Evolutionary conservation across 352 stramenopile species (phyloP), one percentile per base, ranked within the genome.

Genomic region (Globisporangium camurandrum): DNA sequence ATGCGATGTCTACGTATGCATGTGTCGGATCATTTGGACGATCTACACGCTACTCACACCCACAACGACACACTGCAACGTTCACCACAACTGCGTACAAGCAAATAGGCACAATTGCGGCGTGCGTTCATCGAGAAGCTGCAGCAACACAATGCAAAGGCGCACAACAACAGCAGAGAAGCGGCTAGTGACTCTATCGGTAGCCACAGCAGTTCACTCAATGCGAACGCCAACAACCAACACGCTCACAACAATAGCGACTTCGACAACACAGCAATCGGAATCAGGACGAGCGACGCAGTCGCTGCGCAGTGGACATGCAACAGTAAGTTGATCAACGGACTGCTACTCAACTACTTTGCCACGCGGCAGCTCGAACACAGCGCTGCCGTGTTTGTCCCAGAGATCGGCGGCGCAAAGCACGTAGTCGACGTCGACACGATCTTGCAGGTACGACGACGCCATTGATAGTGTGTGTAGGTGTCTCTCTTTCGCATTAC

Each of bases 51-150:
- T 44, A 24, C 19, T 44, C 2, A n/a, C n/a, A 8, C 10, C 2
- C 17, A 6, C n/a, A n/a, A n/a, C 40, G 36, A n/a, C n/a, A n/a
- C n/a, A n/a, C n/a, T n/a, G n/a, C n/a, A n/a, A n/a, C n/a, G n/a
- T n/a, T n/a, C n/a, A n/a, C n/a, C n/a, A n/a, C n/a, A n/a, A n/a
- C n/a, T n/a, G n/a, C n/a, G n/a, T n/a, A n/a, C n/a, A n/a, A n/a
- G n/a, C n/a, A n/a, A 43, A n/a, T 16, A 87, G 75, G 77, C 72
- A 9, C 77, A 89, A 46, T 57, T 89, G 23, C 63, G 77, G n/a
- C 66, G 75, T 8, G 58, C 60, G 3, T 85, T 86, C 28, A 86
- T 87, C 20, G 73, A 87, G 53, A 89, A 89, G 46, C 56, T 89
- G 37, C 69, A 76, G 51, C 56, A 69, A 17, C 63, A 82, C 59